phyloP scores from a whole-genome alignment of 2,329 filamentous ascomycete species.

The Microsporum ferrugineum region DNA sequence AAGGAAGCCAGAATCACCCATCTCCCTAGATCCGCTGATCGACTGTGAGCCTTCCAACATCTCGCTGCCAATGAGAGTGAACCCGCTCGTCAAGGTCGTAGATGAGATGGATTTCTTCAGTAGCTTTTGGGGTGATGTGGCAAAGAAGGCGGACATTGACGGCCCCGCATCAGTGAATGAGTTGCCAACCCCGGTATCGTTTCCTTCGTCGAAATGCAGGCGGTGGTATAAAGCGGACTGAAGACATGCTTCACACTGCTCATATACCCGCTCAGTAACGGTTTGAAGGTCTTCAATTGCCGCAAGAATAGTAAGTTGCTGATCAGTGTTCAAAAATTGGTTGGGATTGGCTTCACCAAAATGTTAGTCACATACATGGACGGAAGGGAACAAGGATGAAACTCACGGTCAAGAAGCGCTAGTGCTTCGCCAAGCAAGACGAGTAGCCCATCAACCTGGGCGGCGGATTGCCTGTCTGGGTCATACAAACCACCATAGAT shows the following conservation, averaged over 20 bases:
- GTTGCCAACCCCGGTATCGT: constrained; percentile 28
- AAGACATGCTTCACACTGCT: constrained; percentile 67
- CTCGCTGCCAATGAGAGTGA: constrained; percentile 61
- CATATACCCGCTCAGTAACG: constrained; percentile 59
- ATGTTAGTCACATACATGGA: constrained; percentile 6
- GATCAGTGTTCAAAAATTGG: constrained; percentile 53
- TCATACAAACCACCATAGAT: constrained; percentile 88
- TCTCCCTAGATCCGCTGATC: constrained; percentile 22
- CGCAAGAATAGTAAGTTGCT: constrained; percentile 64
- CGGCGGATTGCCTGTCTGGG: constrained; percentile 63
- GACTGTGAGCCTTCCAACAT: constrained; percentile 44
- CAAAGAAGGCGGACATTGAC: constrained; percentile 15
- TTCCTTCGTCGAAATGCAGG: constrained; percentile 37
- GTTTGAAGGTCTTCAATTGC: constrained; percentile 71
- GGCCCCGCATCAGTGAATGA: constrained; percentile 8
- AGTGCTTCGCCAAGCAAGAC: constrained; percentile 74
- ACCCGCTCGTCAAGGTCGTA: constrained; percentile 47
- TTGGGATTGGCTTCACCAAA: constrained; percentile 36
- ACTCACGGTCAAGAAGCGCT: constrained; percentile 55
- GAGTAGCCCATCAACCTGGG: constrained; percentile 78
- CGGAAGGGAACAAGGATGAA: not conserved
- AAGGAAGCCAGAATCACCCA: constrained; percentile 37
- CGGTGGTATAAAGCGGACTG: constrained; percentile 61
- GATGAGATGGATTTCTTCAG: constrained; percentile 52
- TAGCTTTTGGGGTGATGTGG: constrained; percentile 51